Evolutionary conservation across 148 eudicot genomes (phyloP).

Genomic region (Arctostaphylos glauca): DNA sequence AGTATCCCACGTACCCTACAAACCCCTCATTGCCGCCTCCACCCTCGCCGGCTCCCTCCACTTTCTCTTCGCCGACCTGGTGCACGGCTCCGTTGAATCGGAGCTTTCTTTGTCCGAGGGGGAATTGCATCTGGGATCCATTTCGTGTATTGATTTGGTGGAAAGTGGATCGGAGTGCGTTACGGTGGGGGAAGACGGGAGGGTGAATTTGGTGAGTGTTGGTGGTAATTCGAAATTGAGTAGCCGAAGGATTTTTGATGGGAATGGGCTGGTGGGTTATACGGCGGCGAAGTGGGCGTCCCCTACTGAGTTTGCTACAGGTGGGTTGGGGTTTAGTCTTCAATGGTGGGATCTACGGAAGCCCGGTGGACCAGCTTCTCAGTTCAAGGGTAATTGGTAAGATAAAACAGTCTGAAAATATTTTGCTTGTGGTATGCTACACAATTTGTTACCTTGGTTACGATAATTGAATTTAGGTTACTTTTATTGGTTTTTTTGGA

Average conservation of each 20-base stretch:
- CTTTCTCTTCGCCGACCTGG: conserved; percentile 38
- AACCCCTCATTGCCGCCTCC: conserved; percentile 51
- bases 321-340: conserved; percentile 72
- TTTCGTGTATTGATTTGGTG: conserved; percentile 57
- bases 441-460: background rate
- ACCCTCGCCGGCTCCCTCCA: conserved; percentile 49
- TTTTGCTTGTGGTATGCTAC: background rate
- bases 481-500: background rate
- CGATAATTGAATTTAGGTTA: background rate
- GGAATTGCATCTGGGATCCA: conserved; percentile 49
- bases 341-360: conserved; percentile 95
- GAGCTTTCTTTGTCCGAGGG: conserved; percentile 32
- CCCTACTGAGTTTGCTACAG: conserved; percentile 72
- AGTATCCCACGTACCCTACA: conserved; percentile 32
- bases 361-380: conserved; percentile 62
- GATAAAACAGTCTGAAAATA: background rate
- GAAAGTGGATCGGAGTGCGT: conserved; percentile 58
- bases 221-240: conserved; percentile 23
- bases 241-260: conserved; percentile 49
- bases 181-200: conserved; percentile 89
- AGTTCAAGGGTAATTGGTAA: conserved; percentile 69
- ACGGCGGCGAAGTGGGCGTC: conserved; percentile 77
- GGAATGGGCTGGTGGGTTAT: conserved; percentile 67
- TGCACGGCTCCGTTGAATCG: conserved; percentile 17
- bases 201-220: conserved; percentile 61